These are phyloP conservation scores for Rugosomyces carneus DNA, from an alignment of 1,284 basidiomycete genomes.

Conservation along the genomic window DNA sequence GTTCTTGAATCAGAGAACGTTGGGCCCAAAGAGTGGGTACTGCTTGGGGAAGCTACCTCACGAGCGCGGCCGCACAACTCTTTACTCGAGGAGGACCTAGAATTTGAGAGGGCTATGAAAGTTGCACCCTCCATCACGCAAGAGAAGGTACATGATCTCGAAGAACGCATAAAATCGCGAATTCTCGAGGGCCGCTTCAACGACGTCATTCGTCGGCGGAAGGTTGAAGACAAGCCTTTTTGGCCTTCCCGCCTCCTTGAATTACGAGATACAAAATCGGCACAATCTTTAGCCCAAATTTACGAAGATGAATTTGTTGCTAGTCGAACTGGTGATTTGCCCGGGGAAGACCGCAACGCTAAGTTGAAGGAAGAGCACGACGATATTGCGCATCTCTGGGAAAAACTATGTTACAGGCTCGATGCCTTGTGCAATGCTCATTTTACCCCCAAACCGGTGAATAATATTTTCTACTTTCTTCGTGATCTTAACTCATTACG, in stretches of 20 bases:
- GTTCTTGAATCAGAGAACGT: conserved; percentile 69
- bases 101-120: conserved; percentile 90
- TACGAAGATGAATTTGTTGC: conserved; percentile 92
- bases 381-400: conserved; percentile 81
- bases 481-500: conserved; percentile 1
- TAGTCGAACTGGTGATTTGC: conserved; percentile 47
- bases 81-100: conserved; percentile 89
- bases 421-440: conserved; percentile 95
- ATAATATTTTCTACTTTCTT: conserved; percentile 20
- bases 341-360: conserved; percentile 77
- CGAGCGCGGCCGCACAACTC: conserved; percentile 86
- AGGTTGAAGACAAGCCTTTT: conserved; percentile 82
- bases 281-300: conserved; percentile 89
- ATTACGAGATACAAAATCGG: conserved; percentile 83
- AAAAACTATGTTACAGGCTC: conserved; percentile 82
- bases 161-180: conserved; percentile 88
- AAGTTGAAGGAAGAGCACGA: conserved; percentile 87
- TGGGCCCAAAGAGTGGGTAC: conserved; percentile 77
- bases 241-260: conserved; percentile 88
- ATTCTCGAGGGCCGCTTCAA: conserved; percentile 88
- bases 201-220: conserved; percentile 81
- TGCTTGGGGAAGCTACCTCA: conserved; percentile 87
- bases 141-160: conserved; percentile 76
- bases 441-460: conserved; percentile 90
- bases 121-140: conserved; percentile 88